Evolutionary conservation across 139 green algal genomes (phyloP), one percentile per base, ranked within the genome.

Genomic region (Tetradesmus obliquus): DNA sequence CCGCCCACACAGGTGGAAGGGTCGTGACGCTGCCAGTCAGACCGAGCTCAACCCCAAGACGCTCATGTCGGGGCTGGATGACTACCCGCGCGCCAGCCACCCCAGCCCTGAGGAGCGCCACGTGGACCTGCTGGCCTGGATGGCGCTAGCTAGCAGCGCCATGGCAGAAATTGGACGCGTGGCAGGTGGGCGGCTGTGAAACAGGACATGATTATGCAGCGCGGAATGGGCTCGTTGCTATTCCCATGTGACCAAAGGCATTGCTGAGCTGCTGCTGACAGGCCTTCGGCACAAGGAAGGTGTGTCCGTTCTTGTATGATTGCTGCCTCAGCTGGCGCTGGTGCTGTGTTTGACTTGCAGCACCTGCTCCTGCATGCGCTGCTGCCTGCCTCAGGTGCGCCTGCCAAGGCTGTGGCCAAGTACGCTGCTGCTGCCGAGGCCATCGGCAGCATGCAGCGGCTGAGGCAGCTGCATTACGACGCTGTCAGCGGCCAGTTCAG

Each of bases 21-120:
- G 95, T 20, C 90, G 95, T 62, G 93, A 97, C 66, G 84, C 82
- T 0, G 58, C 13, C 45, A 96, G 93, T 5, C 24, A 82, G 2
- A 19, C 32, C 7, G 97, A 99, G 94, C 96, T 99, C 53, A 99
- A 99, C 92, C 97, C 97, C 55, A 99, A 99, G 90, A 99, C 97
- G 1, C 94, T 99, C 1, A 97, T 97, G 3, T 98, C 95, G 22
- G 98, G 98, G 5, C 89, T 99, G 83, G 98, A 99, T 88, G 98
- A 99, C 95, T 99, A 97, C 86, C 98, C 98, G 0, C 95, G 98
- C 1, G 97, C 98, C 20, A 98, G 95, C 17, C 98, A 99, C 94
- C 98, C 98, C 32, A 95, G 93, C 45, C 79, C 76, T 9, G 90
- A 95, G 5, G 98, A 99, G 95, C 95, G 97, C 0, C 98, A 99